Evolutionary conservation across 164 flowering plant genomes (phyloP), one percentile per base, ranked within the genome.

Genomic region (Amborella trichopoda): DNA sequence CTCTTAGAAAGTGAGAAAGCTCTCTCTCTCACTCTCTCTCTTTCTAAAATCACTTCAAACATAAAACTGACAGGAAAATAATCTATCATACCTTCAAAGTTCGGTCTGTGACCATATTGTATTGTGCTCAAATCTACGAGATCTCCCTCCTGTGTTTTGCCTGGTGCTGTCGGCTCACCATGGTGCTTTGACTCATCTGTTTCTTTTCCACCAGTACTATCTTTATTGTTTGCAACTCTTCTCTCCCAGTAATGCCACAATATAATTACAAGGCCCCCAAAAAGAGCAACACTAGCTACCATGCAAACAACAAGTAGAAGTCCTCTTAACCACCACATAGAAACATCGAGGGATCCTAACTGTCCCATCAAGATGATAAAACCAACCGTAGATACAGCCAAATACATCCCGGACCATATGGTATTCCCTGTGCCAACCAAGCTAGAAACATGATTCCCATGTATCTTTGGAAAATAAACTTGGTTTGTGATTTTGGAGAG

Each of bases 401-500:
- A 52, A 41, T 83, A 90, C 4, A 74, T 28, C 38, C 93, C 89
- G 20, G 81, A 64, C 96, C 94, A 90, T 47, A 73, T 27, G 17
- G 54, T 69, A 54, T 80, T 56, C 39, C 89, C 94, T 27, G 98
- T 90, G 6, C 96, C 96, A 61, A 71, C 98, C 72, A 83, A 65
- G 52, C 57, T 68, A 28, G 95, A 91, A 69, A 91, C 78, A 56
- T 61, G 59, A 50, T 55, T 24, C 16, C 70, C 66, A 19, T 46
- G 59, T 13, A 68, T 41, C 25, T 41, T 18, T 9, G 78, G 72
- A 43, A 55, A 71, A 49, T 55, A 38, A 21, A 62, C 53, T n/a
- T 60, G 45, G 18, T 25, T 56, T 27, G 25, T 23, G 26, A 53
- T 48, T 54, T 60, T 62, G 21, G 22, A 39, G 28, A 56, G 32